Evolutionary conservation across 108 stramenopile genomes (phyloP), one percentile per base, ranked within the genome.

Genomic region (Nitzschia inconspicua): DNA sequence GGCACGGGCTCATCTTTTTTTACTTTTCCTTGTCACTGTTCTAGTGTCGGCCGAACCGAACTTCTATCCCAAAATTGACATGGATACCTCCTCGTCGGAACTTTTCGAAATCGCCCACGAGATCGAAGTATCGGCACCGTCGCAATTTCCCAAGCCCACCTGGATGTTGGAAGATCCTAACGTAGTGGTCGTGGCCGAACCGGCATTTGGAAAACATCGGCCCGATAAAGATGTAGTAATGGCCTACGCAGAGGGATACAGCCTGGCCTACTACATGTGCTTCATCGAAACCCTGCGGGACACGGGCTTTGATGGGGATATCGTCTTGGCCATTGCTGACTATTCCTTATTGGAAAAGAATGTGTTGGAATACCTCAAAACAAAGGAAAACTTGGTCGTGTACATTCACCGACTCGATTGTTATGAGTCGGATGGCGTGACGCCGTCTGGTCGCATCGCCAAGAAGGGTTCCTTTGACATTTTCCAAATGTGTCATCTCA

Each of bases 401-500:
- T 80, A 80, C 37, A 63, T 60, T 9, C 32, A 72, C 0, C 48
- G 37, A 6, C 66, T 57, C 9, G 32, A 44, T 25, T 80, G 79
- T 41, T 80, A 51, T 49, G n/a, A n/a, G n/a, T n/a, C n/a, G n/a
- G n/a, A n/a, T n/a, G n/a, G n/a, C n/a, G n/a, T n/a, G n/a, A 66
- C 75, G 7, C 68, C 61, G 11, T 32, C 50, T 26, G 54, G 56
- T 43, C 62, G 83, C 25, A 47, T 54, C 53, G 70, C 67, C 55
- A 71, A 59, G 16, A 46, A 62, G 7, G 76, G 79, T 19, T 20
- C 41, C 0, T 30, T 63, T 16, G 73, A 76, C 48, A 43, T 65
- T 7, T 79, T 79, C 55, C 78, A 79, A 74, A 79, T 79, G 75
- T 83, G 82, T 48, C 62, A 60, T 16, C 31, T 83, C 28, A 22